Evolutionary conservation across 2,329 filamentous ascomycete genomes (phyloP).

Genomic region (Fonsecaea multimorphosa): DNA sequence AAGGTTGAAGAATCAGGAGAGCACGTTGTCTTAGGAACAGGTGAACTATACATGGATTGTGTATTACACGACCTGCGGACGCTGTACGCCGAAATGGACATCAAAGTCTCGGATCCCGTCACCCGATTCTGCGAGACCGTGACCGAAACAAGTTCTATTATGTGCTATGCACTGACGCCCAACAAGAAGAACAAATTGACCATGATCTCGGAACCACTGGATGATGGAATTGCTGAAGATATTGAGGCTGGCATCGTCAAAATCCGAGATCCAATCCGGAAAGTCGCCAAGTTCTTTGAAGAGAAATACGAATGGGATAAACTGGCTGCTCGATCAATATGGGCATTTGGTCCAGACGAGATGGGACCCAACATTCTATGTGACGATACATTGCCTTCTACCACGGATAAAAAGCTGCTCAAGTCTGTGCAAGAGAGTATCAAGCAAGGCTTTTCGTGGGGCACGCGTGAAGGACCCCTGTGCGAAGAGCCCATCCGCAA

Average conservation of each 20-base stretch:
- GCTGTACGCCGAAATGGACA: constrained; percentile 98
- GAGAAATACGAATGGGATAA: constrained; percentile 97
- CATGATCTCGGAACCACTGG: constrained; percentile 95
- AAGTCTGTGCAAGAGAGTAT: constrained; percentile 89
- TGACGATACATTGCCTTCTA: constrained; percentile 92
- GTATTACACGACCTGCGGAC: constrained; percentile 91
- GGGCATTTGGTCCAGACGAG: constrained; percentile 97
- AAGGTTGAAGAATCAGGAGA: constrained; percentile 98
- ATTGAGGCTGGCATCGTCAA: constrained; percentile 90
- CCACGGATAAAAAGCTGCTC: constrained; percentile 91
- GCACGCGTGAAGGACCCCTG: constrained; percentile 88
- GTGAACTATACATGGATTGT: constrained; percentile 99
- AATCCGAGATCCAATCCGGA: constrained; percentile 89
- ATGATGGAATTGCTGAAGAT: constrained; percentile 91
- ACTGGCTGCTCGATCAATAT: constrained; percentile 90
- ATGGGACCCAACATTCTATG: constrained; percentile 93
- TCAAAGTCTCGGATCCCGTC: constrained; percentile 97
- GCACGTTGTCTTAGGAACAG: constrained; percentile 91
- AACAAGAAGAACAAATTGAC: constrained; percentile 99
- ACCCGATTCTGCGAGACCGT: constrained; percentile 98
- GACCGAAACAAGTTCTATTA: constrained; percentile 94
- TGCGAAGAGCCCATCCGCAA: constrained; percentile 99
- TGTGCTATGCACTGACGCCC: constrained; percentile 95
- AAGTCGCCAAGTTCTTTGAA: constrained; percentile 96
- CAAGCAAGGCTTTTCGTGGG: constrained; percentile 96